Base-by-base conservation (phyloP, 345 rosid species). In the Cardamine occulta region DNA sequence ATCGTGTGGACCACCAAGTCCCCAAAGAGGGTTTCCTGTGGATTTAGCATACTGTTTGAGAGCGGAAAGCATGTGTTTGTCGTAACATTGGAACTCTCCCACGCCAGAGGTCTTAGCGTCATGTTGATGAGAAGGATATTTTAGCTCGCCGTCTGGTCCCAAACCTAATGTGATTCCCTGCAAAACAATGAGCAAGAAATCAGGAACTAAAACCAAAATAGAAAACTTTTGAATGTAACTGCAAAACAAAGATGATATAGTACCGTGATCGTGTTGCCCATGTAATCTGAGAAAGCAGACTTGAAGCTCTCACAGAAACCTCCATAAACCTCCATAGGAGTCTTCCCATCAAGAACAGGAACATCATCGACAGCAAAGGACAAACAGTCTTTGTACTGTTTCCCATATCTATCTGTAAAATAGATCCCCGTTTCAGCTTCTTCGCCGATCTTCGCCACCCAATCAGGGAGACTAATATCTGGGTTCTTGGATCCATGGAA, bases 81-180 rank as follows among this genome's bases (percentile, higher is more conserved):
- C 98, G 35, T 83, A 94, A 74, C 97, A 94, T 79, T 94, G 98
- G 75, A 94, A 91, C 73, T 88, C 97, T 73, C 97, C 97, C 8
- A 76, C 81, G 1, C 81, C 81, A 57, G 72, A 49, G 73, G 65
- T 48, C 45, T 73, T 82, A 10, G 68, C 34, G 12, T 37, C 42
- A 17, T 32, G 76, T 64, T 74, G 88, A 67, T 85, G 84, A 58
- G 92, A 91, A 56, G 98, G 98, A 74, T 91, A 91, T n/a, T 82
- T 79, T 5, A 94, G 89, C 80, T 91, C 96, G 0, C 97, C 92
- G 8, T 90, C 90, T 40, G 96, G 97, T 72, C 98, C 98, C 26
- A 94, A 83, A 69, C 97, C 86, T 84, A 94, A 75, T 8, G 96
- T 84, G 75, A 91, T 82, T 9, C 93, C 92, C 98, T 94, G 84